A percentile compares a stretch with the other conserved stretches of the same genome.
Evolutionary conservation across 2,329 filamentous ascomycete genomes (phyloP).

Genomic region (Fusarium sp.): DNA sequence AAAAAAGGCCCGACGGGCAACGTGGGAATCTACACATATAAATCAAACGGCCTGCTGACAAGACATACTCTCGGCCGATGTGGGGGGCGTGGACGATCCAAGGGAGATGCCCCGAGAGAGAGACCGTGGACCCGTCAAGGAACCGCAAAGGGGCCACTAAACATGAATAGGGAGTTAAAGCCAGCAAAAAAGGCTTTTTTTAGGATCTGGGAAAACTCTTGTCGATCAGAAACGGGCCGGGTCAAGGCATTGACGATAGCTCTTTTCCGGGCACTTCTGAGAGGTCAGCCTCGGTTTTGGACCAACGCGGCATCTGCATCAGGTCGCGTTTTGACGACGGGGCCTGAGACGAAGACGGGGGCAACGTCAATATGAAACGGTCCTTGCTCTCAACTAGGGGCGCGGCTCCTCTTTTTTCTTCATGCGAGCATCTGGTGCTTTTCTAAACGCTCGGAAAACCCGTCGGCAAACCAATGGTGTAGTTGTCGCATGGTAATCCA

Average conservation of each 20-base stretch:
- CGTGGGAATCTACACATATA: constrained; percentile 50
- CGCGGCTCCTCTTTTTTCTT: constrained; percentile 39
- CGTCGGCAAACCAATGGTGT: not conserved
- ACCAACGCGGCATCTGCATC: constrained; percentile 25
- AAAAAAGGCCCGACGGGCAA: constrained; percentile 29
- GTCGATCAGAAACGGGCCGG: constrained; percentile 32
- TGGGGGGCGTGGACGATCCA: constrained; percentile 47
- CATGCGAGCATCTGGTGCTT: constrained; percentile 33
- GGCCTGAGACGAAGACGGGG: constrained; percentile 45
- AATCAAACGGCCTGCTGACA: constrained; percentile 42
- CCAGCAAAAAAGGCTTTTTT: constrained; percentile 38
- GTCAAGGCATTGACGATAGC: constrained; percentile 30
- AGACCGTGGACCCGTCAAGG: constrained; percentile 44
- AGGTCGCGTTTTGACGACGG: constrained; percentile 44
- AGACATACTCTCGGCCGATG: constrained; percentile 44
- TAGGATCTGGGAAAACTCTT: constrained; percentile 37
- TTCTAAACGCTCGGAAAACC: not conserved
- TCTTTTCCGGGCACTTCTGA: not conserved
- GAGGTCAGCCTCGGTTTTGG: constrained; percentile 4
- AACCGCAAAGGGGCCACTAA: constrained; percentile 34
- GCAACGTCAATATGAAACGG: constrained; percentile 47
- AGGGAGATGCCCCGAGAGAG: constrained; percentile 46
- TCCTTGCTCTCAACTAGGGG: constrained; percentile 34
- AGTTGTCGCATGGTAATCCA: too few relatives aligned
- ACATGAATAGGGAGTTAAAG: constrained; percentile 1